Percentiles rank a stretch among this genome's conserved stretches.
phyloP scores from a whole-genome alignment of 163 green algal genomes.

The Scenedesmus sp. region DNA sequence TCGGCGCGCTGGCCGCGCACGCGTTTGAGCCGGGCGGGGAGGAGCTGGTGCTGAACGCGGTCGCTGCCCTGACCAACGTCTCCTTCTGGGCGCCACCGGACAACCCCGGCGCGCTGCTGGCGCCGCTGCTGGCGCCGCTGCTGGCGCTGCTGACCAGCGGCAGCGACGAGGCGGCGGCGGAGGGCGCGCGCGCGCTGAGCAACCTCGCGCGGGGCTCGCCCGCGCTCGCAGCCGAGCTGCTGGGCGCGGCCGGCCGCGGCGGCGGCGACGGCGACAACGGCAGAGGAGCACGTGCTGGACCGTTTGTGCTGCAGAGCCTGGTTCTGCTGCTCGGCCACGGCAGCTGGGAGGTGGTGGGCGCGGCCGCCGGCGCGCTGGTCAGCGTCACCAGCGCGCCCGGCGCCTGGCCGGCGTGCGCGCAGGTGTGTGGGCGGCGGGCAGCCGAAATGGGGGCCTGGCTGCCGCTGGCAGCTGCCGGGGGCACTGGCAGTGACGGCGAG shows the following conservation, averaged over 20 bases:
- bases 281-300: background rate
- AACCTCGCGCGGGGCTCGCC: constrained; percentile 59
- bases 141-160: constrained; percentile 62
- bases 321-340: constrained; percentile 63
- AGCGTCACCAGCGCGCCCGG: no score
- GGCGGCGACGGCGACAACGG: background rate
- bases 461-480: no score
- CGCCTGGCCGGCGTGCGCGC: no score
- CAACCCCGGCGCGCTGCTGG: background rate
- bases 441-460: no score
- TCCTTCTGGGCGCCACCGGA: constrained; percentile 56
- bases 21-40: constrained; percentile 29
- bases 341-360: constrained; percentile 59
- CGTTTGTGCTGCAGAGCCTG: constrained; percentile 60
- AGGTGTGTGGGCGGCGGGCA: no score
- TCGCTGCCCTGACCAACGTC: constrained; percentile 66
- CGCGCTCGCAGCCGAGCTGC: constrained; percentile 50
- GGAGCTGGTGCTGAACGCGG: constrained; percentile 69
- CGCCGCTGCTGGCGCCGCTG: constrained; percentile 51
- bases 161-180: constrained; percentile 62
- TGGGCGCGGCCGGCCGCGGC: constrained; percentile 7
- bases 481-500: no score
- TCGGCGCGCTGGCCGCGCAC: constrained; percentile 31
- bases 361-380: constrained; percentile 53
- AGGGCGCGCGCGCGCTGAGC: constrained; percentile 63